Evolutionary conservation across 257 asterid species (phyloP).

Genomic region (Gentiana macrophylla): DNA sequence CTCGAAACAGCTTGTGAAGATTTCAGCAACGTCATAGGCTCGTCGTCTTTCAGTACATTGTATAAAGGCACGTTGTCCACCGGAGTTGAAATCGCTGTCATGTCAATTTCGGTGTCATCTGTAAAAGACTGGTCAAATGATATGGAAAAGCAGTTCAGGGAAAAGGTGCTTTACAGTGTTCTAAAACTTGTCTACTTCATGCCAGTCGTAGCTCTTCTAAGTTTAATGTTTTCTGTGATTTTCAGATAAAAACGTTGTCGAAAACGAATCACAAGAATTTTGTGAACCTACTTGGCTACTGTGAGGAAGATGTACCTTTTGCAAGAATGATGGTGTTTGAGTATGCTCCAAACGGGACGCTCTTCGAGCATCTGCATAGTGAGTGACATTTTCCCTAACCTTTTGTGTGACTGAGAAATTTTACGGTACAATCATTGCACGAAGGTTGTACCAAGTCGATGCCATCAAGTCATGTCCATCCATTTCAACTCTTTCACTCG

Average conservation of each 20-base stretch:
- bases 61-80: slow-evolving; percentile 82
- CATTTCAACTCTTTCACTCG: too few species aligned
- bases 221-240: slow-evolving; percentile 10
- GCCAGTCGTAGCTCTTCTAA: background rate
- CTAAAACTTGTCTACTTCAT: background rate
- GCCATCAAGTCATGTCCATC: too few species aligned
- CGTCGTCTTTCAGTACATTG: slow-evolving; percentile 47
- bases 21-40: slow-evolving; percentile 80
- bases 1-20: slow-evolving; percentile 86
- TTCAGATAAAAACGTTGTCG: slow-evolving; percentile 69
- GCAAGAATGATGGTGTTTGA: slow-evolving; percentile 91
- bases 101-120: slow-evolving; percentile 41
- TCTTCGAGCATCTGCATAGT: slow-evolving; percentile 89
- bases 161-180: slow-evolving; percentile 36
- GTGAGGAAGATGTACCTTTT: slow-evolving; percentile 74
- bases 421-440: too few species aligned
- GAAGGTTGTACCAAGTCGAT: too few species aligned
- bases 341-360: slow-evolving; percentile 91
- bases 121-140: slow-evolving; percentile 73
- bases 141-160: slow-evolving; percentile 59
- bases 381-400: slow-evolving; percentile 22
- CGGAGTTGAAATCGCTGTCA: slow-evolving; percentile 84
- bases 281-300: slow-evolving; percentile 66
- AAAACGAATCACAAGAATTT: slow-evolving; percentile 82
- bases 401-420: too few species aligned